phyloP scores from a whole-genome alignment of 176 grass and related monocot genomes.

The Oryza officinalis region DNA sequence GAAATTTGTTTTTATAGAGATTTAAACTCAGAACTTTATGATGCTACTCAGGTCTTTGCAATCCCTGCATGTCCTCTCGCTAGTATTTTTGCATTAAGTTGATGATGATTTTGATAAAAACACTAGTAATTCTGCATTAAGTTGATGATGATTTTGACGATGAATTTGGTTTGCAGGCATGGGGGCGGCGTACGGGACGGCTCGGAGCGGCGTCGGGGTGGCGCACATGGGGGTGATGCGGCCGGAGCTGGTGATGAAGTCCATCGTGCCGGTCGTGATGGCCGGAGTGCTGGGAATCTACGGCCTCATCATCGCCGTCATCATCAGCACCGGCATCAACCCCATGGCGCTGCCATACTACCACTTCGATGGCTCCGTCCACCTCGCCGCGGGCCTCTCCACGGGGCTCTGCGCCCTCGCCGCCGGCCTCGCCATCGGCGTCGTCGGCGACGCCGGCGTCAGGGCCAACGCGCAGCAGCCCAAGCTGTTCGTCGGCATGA shows the following conservation, averaged over 20 bases:
- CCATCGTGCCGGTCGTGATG: conserved; percentile 24
- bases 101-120: too few species aligned
- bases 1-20: too few species aligned
- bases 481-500: conserved; percentile 17
- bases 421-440: conserved; percentile 35
- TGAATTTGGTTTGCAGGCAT: not conserved
- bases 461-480: conserved; percentile 48
- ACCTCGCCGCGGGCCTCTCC: conserved; percentile 24
- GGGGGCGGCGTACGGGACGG: conserved; percentile 29
- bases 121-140: too few species aligned
- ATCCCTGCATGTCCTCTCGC: too few species aligned
- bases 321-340: conserved; percentile 13
- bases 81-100: too few species aligned
- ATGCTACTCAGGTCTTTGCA: too few species aligned
- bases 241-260: conserved; percentile 34
- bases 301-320: conserved; percentile 24
- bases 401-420: not conserved
- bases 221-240: conserved; percentile 19
- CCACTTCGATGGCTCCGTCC: conserved; percentile 31
- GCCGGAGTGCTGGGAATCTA: conserved; percentile 30
- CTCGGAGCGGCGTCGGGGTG: not conserved
- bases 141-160: too few species aligned
- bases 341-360: conserved; percentile 4
- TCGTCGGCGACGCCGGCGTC: conserved; percentile 39
- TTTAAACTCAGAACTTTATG: too few species aligned